These are phyloP conservation scores for Papiliotrema laurentii DNA, from an alignment of 1,284 basidiomycete genomes.

Conservation along the genomic window DNA sequence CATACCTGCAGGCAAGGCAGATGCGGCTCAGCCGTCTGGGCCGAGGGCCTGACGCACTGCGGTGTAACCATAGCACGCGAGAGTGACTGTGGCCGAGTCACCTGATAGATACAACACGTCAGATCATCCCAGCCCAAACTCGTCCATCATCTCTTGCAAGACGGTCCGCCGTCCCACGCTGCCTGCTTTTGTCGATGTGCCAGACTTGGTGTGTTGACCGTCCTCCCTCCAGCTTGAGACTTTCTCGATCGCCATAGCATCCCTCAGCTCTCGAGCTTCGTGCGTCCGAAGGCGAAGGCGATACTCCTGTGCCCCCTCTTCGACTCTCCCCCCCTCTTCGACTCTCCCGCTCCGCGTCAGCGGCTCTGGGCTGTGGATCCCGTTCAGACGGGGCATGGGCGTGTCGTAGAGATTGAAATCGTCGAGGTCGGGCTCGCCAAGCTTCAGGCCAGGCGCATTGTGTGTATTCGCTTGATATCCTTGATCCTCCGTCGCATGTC, in stretches of 20 bases:
- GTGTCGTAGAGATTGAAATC: background rate
- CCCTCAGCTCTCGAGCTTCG: background rate
- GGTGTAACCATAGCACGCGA: slow-evolving; percentile 7
- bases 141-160: slow-evolving; percentile 29
- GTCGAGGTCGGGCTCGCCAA: too few species aligned
- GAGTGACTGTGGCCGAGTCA: background rate
- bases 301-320: background rate
- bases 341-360: background rate
- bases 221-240: slow-evolving; percentile 1
- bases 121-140: slow-evolving; percentile 25
- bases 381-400: background rate
- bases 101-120: background rate
- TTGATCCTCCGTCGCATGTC: slow-evolving; percentile 93
- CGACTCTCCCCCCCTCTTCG: background rate
- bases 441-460: too few species aligned
- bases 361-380: background rate
- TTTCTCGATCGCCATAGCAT: slow-evolving; percentile 1
- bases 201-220: background rate
- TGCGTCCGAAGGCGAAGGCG: background rate
- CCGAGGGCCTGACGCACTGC: background rate
- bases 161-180: slow-evolving; percentile 18
- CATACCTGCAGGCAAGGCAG: too few species aligned
- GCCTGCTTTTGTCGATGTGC: background rate
- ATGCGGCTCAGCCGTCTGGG: too few species aligned
- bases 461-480: slow-evolving; percentile 78